These are phyloP conservation scores for Aspergillus affinis DNA, from an alignment of 495 filamentous ascomycete genomes.

Conservation along the genomic window DNA sequence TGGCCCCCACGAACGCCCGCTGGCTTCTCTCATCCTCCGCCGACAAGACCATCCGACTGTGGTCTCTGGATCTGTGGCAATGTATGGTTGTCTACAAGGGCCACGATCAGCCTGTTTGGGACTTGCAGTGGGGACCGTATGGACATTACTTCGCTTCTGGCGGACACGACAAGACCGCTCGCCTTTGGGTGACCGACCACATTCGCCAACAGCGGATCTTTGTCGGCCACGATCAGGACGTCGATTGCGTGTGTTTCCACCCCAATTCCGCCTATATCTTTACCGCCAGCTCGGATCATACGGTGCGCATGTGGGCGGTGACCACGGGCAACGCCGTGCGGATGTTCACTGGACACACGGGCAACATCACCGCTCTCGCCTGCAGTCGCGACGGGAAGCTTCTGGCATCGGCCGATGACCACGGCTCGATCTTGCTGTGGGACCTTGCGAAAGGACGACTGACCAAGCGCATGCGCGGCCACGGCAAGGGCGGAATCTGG, in stretches of 20 bases:
- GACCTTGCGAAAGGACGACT: slow-evolving; percentile 78
- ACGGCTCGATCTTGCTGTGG: slow-evolving; percentile 89
- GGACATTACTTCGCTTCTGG: slow-evolving; percentile 94
- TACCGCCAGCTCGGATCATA: slow-evolving; percentile 84
- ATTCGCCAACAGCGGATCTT: slow-evolving; percentile 86
- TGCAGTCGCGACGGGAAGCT: slow-evolving; percentile 85
- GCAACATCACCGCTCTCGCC: slow-evolving; percentile 76
- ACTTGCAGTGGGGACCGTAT: slow-evolving; percentile 85
- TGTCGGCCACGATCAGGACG: slow-evolving; percentile 85
- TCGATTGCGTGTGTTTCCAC: slow-evolving; percentile 84
- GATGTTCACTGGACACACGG: slow-evolving; percentile 87
- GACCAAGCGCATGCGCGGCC: slow-evolving; percentile 89
- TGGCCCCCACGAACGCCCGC: slow-evolving; percentile 61
- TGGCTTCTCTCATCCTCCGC: slow-evolving; percentile 84
- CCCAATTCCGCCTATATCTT: slow-evolving; percentile 91
- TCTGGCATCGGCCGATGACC: slow-evolving; percentile 81
- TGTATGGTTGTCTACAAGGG: slow-evolving; percentile 91
- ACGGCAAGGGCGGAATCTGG: slow-evolving; percentile 92
- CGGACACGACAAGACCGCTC: slow-evolving; percentile 83
- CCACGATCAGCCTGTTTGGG: slow-evolving; percentile 85
- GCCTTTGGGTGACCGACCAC: slow-evolving; percentile 87
- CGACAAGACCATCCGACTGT: slow-evolving; percentile 84
- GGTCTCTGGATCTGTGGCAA: slow-evolving; percentile 87
- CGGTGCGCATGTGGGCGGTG: slow-evolving; percentile 97
- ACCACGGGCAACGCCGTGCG: slow-evolving; percentile 78